Conservation (phyloP, 306 rosid species). For the Trifolium pratense region DNA sequence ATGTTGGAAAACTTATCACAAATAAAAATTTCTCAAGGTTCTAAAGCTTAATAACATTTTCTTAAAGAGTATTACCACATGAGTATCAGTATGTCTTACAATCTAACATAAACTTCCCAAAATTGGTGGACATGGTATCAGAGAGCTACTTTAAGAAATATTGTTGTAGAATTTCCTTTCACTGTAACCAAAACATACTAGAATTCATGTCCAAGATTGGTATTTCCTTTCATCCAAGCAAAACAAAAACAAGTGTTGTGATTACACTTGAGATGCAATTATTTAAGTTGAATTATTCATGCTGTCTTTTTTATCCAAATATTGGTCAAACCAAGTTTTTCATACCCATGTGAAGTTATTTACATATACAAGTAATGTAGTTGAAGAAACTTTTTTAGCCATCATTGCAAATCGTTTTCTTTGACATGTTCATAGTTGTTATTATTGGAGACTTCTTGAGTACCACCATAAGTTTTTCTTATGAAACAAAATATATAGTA, state of each 20-base stretch:
- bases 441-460: neutral
- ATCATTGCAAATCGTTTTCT: slow-evolving; percentile 2
- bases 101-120: neutral
- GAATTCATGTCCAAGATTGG: slow-evolving; percentile 3
- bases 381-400: neutral
- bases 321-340: slow-evolving; percentile 9
- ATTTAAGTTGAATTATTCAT: neutral
- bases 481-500: neutral
- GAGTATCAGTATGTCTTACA: neutral
- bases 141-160: neutral
- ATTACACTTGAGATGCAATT: neutral
- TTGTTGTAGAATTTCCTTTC: neutral
- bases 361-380: neutral
- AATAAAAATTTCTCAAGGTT: neutral
- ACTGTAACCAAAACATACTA: neutral
- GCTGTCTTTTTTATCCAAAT: neutral
- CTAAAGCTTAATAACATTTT: neutral
- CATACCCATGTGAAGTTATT: slow-evolving; percentile 4
- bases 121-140: too few relatives aligned
- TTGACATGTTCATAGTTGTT: slow-evolving; percentile 2
- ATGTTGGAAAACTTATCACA: neutral
- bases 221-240: neutral
- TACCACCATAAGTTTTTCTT: neutral
- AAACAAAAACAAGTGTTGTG: neutral
- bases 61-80: neutral